A percentile compares a stretch with the other conserved stretches of the same genome.
These are phyloP conservation scores for Penicillium sp. DNA, from an alignment of 2,329 filamentous ascomycete genomes.

Conservation along the genomic window DNA sequence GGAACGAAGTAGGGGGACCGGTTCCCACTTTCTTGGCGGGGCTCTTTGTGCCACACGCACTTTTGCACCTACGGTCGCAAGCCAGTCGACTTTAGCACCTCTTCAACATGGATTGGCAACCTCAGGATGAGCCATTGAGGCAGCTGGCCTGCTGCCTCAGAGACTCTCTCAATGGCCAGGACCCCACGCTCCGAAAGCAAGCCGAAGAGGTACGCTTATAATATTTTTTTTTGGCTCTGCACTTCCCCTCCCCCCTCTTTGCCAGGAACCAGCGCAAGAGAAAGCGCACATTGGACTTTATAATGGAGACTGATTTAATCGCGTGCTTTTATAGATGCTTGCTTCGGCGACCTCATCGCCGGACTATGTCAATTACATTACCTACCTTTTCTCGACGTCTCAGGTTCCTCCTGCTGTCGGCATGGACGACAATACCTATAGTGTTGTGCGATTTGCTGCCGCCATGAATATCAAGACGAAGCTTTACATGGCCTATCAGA, in stretches of 20 bases:
- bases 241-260: slow-evolving; percentile 1
- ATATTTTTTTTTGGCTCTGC: slow-evolving; percentile 9
- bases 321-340: slow-evolving; percentile 69
- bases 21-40: slow-evolving; percentile 30
- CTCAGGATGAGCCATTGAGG: slow-evolving; percentile 78
- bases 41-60: slow-evolving; percentile 26
- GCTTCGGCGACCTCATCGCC: slow-evolving; percentile 81
- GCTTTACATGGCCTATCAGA: slow-evolving; percentile 71
- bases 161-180: slow-evolving; percentile 84
- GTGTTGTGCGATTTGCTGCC: slow-evolving; percentile 79
- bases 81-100: slow-evolving; percentile 18
- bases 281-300: neutral
- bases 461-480: slow-evolving; percentile 97
- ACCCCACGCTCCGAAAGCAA: slow-evolving; percentile 79
- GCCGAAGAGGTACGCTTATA: slow-evolving; percentile 67
- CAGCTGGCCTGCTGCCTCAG: slow-evolving; percentile 87
- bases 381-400: slow-evolving; percentile 78
- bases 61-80: slow-evolving; percentile 24
- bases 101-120: slow-evolving; percentile 82
- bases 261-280: neutral
- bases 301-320: slow-evolving; percentile 4
- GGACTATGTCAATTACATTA: slow-evolving; percentile 96
- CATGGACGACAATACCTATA: slow-evolving; percentile 63
- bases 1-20: slow-evolving; percentile 13
- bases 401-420: slow-evolving; percentile 56